Percentiles rank a stretch among this genome's conserved stretches.
These are phyloP conservation scores for Agarophyton chilense DNA, from an alignment of 23 red algal genomes.

Conservation along the genomic window DNA sequence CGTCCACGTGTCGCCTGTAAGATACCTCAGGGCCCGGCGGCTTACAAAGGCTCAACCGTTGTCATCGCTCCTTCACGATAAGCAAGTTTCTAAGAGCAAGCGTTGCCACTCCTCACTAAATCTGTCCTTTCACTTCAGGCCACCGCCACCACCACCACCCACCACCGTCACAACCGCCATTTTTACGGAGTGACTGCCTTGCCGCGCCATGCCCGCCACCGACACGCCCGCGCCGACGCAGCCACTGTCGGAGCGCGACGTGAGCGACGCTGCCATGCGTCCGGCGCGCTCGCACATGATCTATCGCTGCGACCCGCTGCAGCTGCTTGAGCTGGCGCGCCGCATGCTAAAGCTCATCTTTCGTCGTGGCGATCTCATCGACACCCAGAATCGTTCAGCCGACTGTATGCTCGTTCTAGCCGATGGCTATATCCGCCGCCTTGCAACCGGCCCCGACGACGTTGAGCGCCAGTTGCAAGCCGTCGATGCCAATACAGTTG, in stretches of 20 bases:
- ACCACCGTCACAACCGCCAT: background rate
- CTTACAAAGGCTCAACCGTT: too few species aligned
- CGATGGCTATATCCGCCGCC: conserved; percentile 25
- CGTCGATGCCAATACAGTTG: conserved; percentile 23
- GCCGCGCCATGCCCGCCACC: too few species aligned
- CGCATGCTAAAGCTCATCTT: conserved; percentile 32
- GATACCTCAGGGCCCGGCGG: too few species aligned
- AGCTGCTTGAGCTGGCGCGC: conserved; percentile 37
- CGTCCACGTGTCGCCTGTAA: too few species aligned
- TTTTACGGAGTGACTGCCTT: background rate
- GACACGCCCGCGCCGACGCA: background rate
- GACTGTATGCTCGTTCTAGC: conserved; percentile 39
- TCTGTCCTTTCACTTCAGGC: too few species aligned
- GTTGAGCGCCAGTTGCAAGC: conserved; percentile 16
- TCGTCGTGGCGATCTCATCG: conserved; percentile 34
- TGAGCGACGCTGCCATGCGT: background rate
- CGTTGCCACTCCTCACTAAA: too few species aligned
- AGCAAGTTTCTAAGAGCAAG: too few species aligned
- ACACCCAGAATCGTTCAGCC: conserved; percentile 31
- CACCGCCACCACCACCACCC: background rate
- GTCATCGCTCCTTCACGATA: too few species aligned
- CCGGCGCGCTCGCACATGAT: conserved; percentile 34
- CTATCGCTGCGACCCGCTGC: background rate
- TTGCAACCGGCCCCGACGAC: conserved; percentile 20
- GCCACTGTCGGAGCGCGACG: conserved; percentile 18